Evolutionary conservation across 2,329 filamentous ascomycete genomes (phyloP), one percentile per base, ranked within the genome.

Genomic region (Chrysoporthe austroafricana): DNA sequence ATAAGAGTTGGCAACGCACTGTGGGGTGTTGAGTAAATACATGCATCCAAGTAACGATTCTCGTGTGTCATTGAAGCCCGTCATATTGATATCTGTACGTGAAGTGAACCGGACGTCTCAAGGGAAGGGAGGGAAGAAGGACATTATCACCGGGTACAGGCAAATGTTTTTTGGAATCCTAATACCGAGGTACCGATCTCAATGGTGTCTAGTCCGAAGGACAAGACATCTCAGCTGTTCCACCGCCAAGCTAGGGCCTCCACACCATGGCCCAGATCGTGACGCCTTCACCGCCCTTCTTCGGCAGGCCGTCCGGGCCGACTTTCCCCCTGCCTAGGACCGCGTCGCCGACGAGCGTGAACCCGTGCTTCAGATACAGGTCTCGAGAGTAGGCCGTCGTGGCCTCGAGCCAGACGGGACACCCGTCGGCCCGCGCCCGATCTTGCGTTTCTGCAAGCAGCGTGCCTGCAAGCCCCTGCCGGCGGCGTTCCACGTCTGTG

Each of bases 251-350:
- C 34, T n/a, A 65, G 6, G 58, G 50, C 9, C 48, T 39, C 50
- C 58, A 66, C 5, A 44, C 57, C 64, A 62, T 66, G 9, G 64
- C 62, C 64, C 64, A 62, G n/a, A 66, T 58, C 4, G 52, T 44
- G 34, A 66, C 57, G 4, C 64, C 64, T 18, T 62, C 50, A 11
- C 64, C 64, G 32, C 9, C 26, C 21, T 62, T 62, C 7, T n/a
- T 62, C 7, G 50, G 48, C 18, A 62, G 18, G 14, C 64, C 64
- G 43, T 62, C 58, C 6, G n/a, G 39, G 39, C 58, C 59, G n/a
- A 57, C 58, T 18, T 50, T 66, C 2, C 64, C 64, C 39, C 44
- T 48, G 1, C 64, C 64, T n/a, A 57, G 39, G 5, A 57, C 32
- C 2, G 57, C 21, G 14, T 66, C 58, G 1, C 64, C 58, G 7